Evolutionary conservation across 169 alveolate genomes (phyloP).

Genomic region (Plasmodium reichenowi): DNA sequence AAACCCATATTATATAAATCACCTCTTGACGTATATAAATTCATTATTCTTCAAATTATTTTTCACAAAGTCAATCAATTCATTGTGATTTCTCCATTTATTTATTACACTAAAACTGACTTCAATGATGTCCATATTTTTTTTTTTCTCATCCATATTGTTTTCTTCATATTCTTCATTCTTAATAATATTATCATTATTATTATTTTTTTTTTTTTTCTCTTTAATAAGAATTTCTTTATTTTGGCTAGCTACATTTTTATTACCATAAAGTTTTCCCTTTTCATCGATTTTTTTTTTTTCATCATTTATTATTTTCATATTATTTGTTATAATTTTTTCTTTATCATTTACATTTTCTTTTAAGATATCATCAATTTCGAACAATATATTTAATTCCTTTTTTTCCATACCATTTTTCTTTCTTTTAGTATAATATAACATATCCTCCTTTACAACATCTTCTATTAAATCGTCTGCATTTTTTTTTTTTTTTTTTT

Average conservation of each 20-base stretch:
- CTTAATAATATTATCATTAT: too few relatives aligned
- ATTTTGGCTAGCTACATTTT: neutral
- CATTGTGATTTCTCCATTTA: constrained; percentile 51
- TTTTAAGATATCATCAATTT: neutral
- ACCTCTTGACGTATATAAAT: constrained; percentile 63
- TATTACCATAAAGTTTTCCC: neutral
- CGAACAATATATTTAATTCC: neutral
- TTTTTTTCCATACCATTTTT: neutral
- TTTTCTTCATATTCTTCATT: neutral
- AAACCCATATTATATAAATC: neutral
- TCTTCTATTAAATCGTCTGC: neutral
- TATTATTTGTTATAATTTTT: neutral
- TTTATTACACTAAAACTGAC: constrained; percentile 42
- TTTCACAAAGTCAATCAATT: constrained; percentile 50
- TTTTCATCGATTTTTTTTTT: neutral
- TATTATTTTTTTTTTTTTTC: constrained; percentile 1
- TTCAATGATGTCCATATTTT: constrained; percentile 28
- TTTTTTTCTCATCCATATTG: neutral
- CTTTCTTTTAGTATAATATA: constrained; percentile 12
- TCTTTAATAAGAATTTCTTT: neutral
- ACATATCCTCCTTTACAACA: neutral
- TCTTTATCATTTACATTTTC: neutral
- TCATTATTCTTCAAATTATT: constrained; percentile 53
- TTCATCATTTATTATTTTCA: neutral
- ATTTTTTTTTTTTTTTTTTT: neutral